phyloP scores from a whole-genome alignment of 1,139 yeast species.

The Protomyces pachydermus region DNA sequence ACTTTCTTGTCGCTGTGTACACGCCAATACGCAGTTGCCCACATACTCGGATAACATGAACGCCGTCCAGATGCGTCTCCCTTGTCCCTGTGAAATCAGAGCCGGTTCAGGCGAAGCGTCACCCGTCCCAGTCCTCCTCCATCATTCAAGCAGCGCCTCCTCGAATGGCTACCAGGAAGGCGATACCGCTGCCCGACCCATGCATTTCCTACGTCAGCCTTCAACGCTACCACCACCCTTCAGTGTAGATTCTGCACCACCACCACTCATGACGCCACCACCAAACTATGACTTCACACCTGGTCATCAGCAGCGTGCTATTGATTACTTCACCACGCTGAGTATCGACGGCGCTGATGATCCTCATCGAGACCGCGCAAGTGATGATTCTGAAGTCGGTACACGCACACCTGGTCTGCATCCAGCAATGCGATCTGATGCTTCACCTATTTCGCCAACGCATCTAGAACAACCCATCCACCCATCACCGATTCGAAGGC shows the following conservation, averaged over 20 bases:
- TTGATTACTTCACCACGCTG: conserved; percentile 21
- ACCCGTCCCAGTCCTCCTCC: neutral
- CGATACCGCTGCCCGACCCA: conserved; percentile 37
- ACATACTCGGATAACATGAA: conserved; percentile 36
- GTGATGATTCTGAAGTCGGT: conserved; percentile 23
- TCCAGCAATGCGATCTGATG: conserved; percentile 10
- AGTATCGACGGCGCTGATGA: conserved; percentile 9
- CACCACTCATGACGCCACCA: conserved; percentile 36
- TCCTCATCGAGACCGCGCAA: conserved; percentile 10
- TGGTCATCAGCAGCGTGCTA: conserved; percentile 17
- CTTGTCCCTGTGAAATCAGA: conserved; percentile 34
- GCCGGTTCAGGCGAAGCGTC: conserved; percentile 15
- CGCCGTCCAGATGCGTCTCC: conserved; percentile 33
- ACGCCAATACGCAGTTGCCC: conserved; percentile 42
- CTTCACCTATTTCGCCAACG: neutral
- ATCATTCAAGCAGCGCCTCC: neutral
- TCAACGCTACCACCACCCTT: conserved; percentile 48
- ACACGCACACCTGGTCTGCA: conserved; percentile 25
- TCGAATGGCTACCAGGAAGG: conserved; percentile 28
- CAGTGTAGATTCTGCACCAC: conserved; percentile 43
- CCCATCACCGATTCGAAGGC: neutral
- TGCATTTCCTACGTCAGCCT: conserved; percentile 45
- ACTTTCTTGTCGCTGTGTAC: conserved; percentile 47
- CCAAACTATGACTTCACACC: conserved; percentile 34
- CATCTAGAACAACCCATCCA: neutral